Conservation (phyloP, 768 basidiomycete species). For the Cubamyces sp. region DNA sequence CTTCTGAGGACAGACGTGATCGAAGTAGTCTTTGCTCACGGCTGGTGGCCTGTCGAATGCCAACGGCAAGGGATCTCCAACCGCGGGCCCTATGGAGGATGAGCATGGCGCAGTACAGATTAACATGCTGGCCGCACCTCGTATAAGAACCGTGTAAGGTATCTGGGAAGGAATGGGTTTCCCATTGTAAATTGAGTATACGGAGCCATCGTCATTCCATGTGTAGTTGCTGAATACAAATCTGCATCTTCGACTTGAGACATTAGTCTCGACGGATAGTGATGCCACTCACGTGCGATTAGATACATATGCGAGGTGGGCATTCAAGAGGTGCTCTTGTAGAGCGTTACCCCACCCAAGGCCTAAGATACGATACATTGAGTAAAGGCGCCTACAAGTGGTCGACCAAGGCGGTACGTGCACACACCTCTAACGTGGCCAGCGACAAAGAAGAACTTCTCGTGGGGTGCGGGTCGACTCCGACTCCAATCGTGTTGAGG, state of each 20-base stretch:
- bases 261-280: not conserved
- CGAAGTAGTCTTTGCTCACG: conserved; percentile 12
- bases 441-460: conserved; percentile 15
- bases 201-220: conserved; percentile 17
- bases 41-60: not conserved
- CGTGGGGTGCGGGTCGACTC: not conserved
- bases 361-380: not conserved
- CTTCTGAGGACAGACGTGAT: conserved; percentile 8
- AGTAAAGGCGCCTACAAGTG: not conserved
- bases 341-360: conserved; percentile 19
- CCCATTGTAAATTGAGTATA: conserved; percentile 7
- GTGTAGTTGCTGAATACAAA: conserved; percentile 20
- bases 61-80: conserved; percentile 6
- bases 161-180: conserved; percentile 16
- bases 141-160: conserved; percentile 12
- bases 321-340: conserved; percentile 15
- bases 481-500: conserved; percentile 14
- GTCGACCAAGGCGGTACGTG: too few relatives aligned
- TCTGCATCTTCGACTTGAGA: not conserved
- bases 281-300: not conserved
- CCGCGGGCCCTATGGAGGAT: not conserved
- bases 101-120: not conserved
- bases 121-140: conserved; percentile 16
- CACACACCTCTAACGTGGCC: conserved; percentile 12
- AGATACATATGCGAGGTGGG: conserved; percentile 10